A percentile compares a stretch with the other conserved stretches of the same genome.
Conservation (phyloP, 1,284 basidiomycete species). For the Ustilago sp. region DNA sequence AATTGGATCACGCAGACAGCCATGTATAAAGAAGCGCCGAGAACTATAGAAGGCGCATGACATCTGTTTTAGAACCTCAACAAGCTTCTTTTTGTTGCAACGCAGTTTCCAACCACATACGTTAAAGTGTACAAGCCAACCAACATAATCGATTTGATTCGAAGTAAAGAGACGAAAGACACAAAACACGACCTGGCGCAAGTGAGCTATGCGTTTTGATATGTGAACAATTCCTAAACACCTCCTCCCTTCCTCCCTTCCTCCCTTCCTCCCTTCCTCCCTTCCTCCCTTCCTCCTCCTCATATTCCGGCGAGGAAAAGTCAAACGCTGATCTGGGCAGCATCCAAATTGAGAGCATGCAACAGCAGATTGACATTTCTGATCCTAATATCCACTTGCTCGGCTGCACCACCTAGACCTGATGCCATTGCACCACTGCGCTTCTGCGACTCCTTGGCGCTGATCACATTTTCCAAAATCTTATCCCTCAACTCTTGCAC, state of each 20-base stretch:
- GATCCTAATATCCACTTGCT: conserved; percentile 56
- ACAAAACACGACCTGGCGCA: no score
- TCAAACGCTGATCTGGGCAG: conserved; percentile 66
- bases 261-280: no score
- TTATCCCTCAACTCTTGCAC: conserved; percentile 90
- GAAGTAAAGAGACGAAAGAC: no score
- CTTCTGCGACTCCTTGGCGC: conserved; percentile 73
- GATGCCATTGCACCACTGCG: conserved; percentile 21
- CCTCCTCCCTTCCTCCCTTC: background rate
- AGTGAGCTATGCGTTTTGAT: no score
- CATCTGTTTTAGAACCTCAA: no score
- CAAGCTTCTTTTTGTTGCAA: no score
- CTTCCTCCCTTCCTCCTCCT: background rate
- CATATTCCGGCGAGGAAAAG: background rate
- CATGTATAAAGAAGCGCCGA: no score
- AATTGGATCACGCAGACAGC: no score
- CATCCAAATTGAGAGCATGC: conserved; percentile 67
- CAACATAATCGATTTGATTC: no score
- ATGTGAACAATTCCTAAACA: background rate
- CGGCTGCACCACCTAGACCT: conserved; percentile 23
- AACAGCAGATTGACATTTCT: conserved; percentile 66
- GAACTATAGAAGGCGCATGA: no score
- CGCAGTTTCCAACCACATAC: no score
- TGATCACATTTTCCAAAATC: conserved; percentile 85
- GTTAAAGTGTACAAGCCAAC: no score